phyloP scores from a whole-genome alignment of 1,139 yeast species.

The Protomyces inundatus region DNA sequence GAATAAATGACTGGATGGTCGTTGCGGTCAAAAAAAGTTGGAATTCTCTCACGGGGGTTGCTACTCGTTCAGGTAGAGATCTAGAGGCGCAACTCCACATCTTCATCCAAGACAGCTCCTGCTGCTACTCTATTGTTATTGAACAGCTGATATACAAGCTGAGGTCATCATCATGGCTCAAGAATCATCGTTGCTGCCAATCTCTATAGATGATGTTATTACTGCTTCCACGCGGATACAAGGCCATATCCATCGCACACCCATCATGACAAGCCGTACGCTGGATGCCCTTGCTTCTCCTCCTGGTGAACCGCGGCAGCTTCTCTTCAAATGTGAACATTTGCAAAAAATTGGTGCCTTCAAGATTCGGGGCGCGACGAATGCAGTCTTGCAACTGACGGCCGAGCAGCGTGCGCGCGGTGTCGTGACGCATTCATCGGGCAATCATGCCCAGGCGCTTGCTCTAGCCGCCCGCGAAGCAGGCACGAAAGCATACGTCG shows the following conservation, averaged over 20 bases:
- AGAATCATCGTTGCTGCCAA: background rate
- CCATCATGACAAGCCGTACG: conserved; percentile 28
- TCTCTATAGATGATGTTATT: conserved; percentile 24
- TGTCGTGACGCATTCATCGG: conserved; percentile 32
- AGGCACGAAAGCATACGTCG: conserved; percentile 26
- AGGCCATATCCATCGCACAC: conserved; percentile 28
- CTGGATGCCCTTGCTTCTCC: conserved; percentile 27
- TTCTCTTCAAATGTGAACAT: conserved; percentile 32
- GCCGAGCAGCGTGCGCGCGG: conserved; percentile 25
- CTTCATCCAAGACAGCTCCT: too few relatives aligned
- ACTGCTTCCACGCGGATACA: conserved; percentile 26
- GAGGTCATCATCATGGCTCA: too few relatives aligned
- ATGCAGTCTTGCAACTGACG: conserved; percentile 28
- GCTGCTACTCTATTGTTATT: too few relatives aligned
- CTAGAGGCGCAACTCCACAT: too few relatives aligned
- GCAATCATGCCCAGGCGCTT: conserved; percentile 33
- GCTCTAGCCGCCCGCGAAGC: conserved; percentile 30
- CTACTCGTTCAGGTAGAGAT: too few relatives aligned
- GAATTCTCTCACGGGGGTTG: too few relatives aligned
- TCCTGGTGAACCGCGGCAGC: background rate
- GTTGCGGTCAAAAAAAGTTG: too few relatives aligned
- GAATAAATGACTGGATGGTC: too few relatives aligned
- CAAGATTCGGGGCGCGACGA: conserved; percentile 32
- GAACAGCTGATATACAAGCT: too few relatives aligned
- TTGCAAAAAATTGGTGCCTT: conserved; percentile 33